Percentiles rank a stretch among this genome's conserved stretches.
phyloP scores from a whole-genome alignment of 2,329 filamentous ascomycete genomes.

The Boeremia lycopersici region DNA sequence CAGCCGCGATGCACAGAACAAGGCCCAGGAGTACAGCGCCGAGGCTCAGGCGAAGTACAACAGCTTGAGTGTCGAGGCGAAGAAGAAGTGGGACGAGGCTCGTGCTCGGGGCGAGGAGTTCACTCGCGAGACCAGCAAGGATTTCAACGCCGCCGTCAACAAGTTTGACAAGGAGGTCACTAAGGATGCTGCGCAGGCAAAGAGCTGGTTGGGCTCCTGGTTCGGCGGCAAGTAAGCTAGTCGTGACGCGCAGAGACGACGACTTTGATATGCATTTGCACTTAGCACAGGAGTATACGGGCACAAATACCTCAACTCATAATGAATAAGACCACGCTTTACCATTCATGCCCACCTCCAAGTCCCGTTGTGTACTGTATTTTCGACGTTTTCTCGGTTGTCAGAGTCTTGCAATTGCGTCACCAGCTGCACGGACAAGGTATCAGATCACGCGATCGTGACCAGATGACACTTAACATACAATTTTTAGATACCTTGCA shows the following conservation, averaged over 20 bases:
- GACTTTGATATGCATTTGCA: constrained; percentile 26
- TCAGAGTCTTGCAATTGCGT: too few relatives aligned
- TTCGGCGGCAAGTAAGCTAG: constrained; percentile 65
- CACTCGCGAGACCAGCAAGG: constrained; percentile 50
- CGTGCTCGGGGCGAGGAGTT: constrained; percentile 61
- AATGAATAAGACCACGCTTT: constrained; percentile 17
- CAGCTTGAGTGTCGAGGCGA: constrained; percentile 60
- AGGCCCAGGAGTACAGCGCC: constrained; percentile 16
- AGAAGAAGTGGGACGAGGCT: constrained; percentile 65
- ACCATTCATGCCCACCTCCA: too few relatives aligned
- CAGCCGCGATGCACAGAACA: constrained; percentile 14
- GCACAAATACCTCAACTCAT: constrained; percentile 21
- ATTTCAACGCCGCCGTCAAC: constrained; percentile 66
- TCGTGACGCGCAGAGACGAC: background rate
- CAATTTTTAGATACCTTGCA: too few relatives aligned
- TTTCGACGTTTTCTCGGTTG: too few relatives aligned
- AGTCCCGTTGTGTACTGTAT: too few relatives aligned
- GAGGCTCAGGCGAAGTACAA: constrained; percentile 63
- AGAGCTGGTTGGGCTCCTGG: constrained; percentile 83
- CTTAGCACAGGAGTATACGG: constrained; percentile 32
- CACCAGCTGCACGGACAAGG: too few relatives aligned
- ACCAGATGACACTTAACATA: too few relatives aligned
- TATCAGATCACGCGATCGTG: too few relatives aligned
- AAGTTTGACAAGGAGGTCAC: constrained; percentile 83
- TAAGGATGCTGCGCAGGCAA: constrained; percentile 78